Evolutionary conservation across 140 eudicot genomes (phyloP).

Genomic region (Senecio squalidus): DNA sequence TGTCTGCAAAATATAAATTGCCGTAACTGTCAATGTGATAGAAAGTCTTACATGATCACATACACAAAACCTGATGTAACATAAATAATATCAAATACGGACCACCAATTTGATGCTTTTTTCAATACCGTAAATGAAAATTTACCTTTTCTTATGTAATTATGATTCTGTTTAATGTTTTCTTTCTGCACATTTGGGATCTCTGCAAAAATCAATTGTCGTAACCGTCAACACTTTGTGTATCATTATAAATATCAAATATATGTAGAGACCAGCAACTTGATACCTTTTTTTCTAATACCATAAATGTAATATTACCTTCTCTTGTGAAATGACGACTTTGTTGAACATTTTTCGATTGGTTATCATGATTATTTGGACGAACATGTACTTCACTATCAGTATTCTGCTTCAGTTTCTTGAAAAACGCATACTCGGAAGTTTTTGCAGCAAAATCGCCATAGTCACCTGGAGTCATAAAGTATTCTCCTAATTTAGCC

Average conservation of each 20-base stretch:
- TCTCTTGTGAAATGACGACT: conserved; percentile 18
- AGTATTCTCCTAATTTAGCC: not conserved
- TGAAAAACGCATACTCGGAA: conserved; percentile 81
- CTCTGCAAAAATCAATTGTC: conserved; percentile 33
- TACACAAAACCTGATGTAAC: not conserved
- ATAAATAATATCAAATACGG: not conserved
- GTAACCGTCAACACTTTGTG: not conserved
- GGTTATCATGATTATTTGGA: conserved; percentile 21
- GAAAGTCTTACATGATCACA: not conserved
- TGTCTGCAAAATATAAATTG: conserved; percentile 33
- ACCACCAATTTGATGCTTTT: not conserved
- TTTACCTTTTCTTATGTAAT: conserved; percentile 43
- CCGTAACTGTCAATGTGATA: not conserved
- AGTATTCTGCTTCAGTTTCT: conserved; percentile 42
- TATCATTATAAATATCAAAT: not conserved
- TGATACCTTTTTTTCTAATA: not conserved
- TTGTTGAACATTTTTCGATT: conserved; percentile 11
- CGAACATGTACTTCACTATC: conserved; percentile 10
- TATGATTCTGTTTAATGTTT: conserved; percentile 11
- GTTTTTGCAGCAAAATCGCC: conserved; percentile 74
- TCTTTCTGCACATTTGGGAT: conserved; percentile 11
- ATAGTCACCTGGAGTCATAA: conserved; percentile 19
- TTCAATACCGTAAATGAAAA: not conserved
- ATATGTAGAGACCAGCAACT: no score
- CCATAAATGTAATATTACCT: conserved; percentile 34